Evolutionary conservation across 306 rosid species (phyloP).

Genomic region (Fagus crenata): DNA sequence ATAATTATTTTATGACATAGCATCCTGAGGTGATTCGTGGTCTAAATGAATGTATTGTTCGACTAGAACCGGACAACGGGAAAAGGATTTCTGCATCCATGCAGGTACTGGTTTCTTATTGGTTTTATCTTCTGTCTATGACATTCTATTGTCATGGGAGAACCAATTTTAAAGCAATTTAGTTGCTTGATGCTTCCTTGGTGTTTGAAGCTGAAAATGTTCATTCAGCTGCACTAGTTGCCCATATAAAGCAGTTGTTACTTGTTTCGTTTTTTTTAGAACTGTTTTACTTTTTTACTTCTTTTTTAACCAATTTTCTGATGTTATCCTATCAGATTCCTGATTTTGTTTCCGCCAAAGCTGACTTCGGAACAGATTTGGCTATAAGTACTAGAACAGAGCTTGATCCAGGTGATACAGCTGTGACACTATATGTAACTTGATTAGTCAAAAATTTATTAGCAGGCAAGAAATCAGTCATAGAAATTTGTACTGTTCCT

Average conservation of each 20-base stretch:
- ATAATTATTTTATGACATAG: conserved; percentile 26
- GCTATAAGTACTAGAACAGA: conserved; percentile 88
- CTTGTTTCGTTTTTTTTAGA: neutral
- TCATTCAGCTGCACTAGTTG: neutral
- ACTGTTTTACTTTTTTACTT: no score
- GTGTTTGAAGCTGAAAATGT: neutral
- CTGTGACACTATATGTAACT: neutral
- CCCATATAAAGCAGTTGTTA: neutral
- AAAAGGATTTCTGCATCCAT: conserved; percentile 51
- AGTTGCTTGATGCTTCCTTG: neutral
- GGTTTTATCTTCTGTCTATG: neutral
- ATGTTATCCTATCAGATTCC: conserved; percentile 47
- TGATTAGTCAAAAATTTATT: neutral
- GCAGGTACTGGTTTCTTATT: conserved; percentile 53
- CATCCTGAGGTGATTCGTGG: conserved; percentile 44
- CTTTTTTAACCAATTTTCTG: neutral
- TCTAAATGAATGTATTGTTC: conserved; percentile 43
- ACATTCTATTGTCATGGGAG: neutral
- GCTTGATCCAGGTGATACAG: conserved; percentile 73
- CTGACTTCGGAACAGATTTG: conserved; percentile 93
- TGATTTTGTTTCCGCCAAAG: conserved; percentile 77
- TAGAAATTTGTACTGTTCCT: conserved; percentile 14
- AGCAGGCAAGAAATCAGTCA: neutral
- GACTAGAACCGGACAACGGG: conserved; percentile 45
- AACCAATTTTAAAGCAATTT: conserved; percentile 6